Evolutionary conservation across 2,329 filamentous ascomycete genomes (phyloP), one percentile per base, ranked within the genome.

Genomic region (Diplodia scrobiculata): DNA sequence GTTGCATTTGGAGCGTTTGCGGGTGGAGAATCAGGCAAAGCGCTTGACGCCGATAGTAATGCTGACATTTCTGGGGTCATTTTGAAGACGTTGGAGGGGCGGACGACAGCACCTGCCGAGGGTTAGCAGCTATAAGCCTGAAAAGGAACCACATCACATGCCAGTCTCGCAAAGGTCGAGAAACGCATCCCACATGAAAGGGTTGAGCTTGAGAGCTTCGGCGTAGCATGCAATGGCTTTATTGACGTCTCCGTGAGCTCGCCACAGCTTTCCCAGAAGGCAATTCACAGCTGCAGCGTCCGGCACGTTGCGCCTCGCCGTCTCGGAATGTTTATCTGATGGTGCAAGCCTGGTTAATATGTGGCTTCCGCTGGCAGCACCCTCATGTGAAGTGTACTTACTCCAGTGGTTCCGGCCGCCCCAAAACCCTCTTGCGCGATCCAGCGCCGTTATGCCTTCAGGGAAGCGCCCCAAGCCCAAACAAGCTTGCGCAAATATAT

Each of bases 151-250:
- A 11, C 13, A n/a, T n/a, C 7, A 17, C 45, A 45, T 76, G 80
- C 86, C 87, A 51, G 86, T 91, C 74, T 97, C 92, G 75, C 93
- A 97, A 7, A 99, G 84, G 17, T 87, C 89, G 25, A 89, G 88
- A 73, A 98, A 98, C 0, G 94, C 93, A 81, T 99, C 95, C 95
- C 95, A 99, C 86, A 97, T 95, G 78, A 98, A 94, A 1, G 95
- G 93, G 73, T 98, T 99, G 65, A 88, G 78, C 78, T 93, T 96
- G 72, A 99, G 81, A 5, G 93, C 87, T 68, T 96, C 92, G 70
- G 96, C 92, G 74, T 95, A 98, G 76, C 87, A 92, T 70, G 90
- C 86, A 17, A 94, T 87, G 7, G 95, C 93, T 77, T 91, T 92
- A 73, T 90, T 90, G 72, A 91, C 85, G 71, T 97, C 86, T 68